Evolutionary conservation across 2,329 filamentous ascomycete species (phyloP), one percentile per base, ranked within the genome.

Genomic region (Dryadomyces quercus-mongolicae): DNA sequence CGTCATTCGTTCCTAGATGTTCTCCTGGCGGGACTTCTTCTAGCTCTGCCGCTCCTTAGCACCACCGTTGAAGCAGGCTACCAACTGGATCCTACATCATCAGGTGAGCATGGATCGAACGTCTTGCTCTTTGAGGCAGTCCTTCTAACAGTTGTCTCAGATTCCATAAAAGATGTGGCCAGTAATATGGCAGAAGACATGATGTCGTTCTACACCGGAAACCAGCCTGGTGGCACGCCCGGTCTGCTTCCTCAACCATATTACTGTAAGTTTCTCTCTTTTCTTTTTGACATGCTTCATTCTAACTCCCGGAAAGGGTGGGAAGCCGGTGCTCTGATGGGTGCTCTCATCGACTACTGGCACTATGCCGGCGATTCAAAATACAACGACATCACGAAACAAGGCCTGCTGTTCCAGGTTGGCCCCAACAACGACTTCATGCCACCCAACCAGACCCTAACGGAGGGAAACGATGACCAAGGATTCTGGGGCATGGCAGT

Each of bases 401-500:
- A 84, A 62, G 83, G 76, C 1, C 63, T 87, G 61, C 61, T 80
- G 8, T 79, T 82, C 62, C 84, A 86, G 64, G 74, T 71, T 40
- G 79, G 81, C 43, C 68, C 74, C n/a, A 74, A 80, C 57, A 62
- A 66, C 13, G 78, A 86, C 64, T 86, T 75, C 64, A 84, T 85
- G 81, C 84, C 84, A 3, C 63, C 66, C n/a, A 85, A 84, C 66
- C 81, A 84, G 66, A 82, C 80, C 6, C 67, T 71, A 49, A 76
- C 75, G 2, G 67, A 77, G 57, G 84, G 84, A 59, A 88, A 88
- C 67, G 85, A 89, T 59, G 85, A 88, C 61, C 85, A 88, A 66
- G 84, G 86, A 6, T 92, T 93, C 69, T 94, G 88, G 88, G 86
- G 80, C 16, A 77, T 93, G 73, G 81, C 88, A 1, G 86, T 84